phyloP scores from a whole-genome alignment of 371 early-diverging fungal genomes.

The Conidiobolus incongruus region DNA sequence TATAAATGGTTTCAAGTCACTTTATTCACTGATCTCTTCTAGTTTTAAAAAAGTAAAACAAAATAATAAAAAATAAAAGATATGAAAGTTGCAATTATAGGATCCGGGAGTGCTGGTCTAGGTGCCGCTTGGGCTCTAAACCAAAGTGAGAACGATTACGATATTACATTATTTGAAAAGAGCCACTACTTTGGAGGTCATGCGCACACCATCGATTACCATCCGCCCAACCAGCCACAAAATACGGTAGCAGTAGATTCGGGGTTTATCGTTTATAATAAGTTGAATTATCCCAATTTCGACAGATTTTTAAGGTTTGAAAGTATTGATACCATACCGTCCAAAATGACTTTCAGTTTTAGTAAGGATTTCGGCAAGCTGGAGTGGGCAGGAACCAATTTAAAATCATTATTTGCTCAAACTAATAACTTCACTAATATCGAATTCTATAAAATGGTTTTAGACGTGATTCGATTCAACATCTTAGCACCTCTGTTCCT shows the following conservation, averaged over 20 bases:
- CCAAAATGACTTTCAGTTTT: conserved; percentile 29
- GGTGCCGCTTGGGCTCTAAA: conserved; percentile 24
- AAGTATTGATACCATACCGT: conserved; percentile 11
- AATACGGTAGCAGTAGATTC: conserved; percentile 26
- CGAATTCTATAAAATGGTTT: conserved; percentile 21
- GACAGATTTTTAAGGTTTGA: conserved; percentile 14
- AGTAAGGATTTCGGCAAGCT: conserved; percentile 27
- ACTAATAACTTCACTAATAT: conserved; percentile 14
- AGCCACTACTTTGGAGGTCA: conserved; percentile 27
- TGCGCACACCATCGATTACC: conserved; percentile 27
- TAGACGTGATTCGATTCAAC: conserved; percentile 23
- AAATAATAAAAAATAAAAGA: background rate
- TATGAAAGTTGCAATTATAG: conserved; percentile 11
- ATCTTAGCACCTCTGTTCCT: conserved; percentile 15
- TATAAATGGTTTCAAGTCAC: too few species aligned
- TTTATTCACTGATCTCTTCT: too few species aligned
- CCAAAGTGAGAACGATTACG: conserved; percentile 9
- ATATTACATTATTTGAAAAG: conserved; percentile 23
- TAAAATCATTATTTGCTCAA: conserved; percentile 24
- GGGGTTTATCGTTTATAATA: conserved; percentile 39
- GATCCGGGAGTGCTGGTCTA: conserved; percentile 12
- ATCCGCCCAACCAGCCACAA: conserved; percentile 5
- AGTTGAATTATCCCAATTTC: conserved; percentile 17
- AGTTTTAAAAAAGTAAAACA: too few species aligned
- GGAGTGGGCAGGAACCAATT: conserved; percentile 30